phyloP scores from a whole-genome alignment of 805 yeast species.

The Candida dendrica region DNA sequence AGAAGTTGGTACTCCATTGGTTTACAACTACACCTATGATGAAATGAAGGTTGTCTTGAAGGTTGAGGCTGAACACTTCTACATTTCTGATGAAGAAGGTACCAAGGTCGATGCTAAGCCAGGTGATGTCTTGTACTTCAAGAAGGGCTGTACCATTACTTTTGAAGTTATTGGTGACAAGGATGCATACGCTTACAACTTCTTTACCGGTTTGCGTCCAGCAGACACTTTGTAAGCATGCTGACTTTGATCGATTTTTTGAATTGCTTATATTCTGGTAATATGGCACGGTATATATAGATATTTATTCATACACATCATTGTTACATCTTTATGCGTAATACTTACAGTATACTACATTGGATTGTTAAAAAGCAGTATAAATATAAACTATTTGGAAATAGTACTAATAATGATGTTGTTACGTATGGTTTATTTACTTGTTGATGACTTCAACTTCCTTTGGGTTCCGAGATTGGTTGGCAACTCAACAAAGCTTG shows the following conservation, averaged over 20 bases:
- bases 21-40: constrained; percentile 59
- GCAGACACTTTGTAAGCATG: constrained; percentile 22
- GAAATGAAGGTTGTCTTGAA: constrained; percentile 67
- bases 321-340: too few species aligned
- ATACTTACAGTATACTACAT: too few species aligned
- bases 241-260: not conserved
- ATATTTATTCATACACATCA: too few species aligned
- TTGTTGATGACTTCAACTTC: too few species aligned
- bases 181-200: constrained; percentile 49
- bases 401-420: too few species aligned
- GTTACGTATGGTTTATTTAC: too few species aligned
- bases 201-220: constrained; percentile 57
- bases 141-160: constrained; percentile 61
- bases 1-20: constrained; percentile 61
- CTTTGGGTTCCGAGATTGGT: too few species aligned
- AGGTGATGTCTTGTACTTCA: constrained; percentile 63
- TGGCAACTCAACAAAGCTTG: too few species aligned
- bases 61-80: constrained; percentile 55
- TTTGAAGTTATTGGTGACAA: constrained; percentile 47
- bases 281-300: too few species aligned
- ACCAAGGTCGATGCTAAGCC: constrained; percentile 48
- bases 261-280: too few species aligned
- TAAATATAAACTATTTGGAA: too few species aligned
- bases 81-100: constrained; percentile 58
- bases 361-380: too few species aligned